phyloP scores from a whole-genome alignment of 2,329 filamentous ascomycete species.

The Lachnellula occidentalis region DNA sequence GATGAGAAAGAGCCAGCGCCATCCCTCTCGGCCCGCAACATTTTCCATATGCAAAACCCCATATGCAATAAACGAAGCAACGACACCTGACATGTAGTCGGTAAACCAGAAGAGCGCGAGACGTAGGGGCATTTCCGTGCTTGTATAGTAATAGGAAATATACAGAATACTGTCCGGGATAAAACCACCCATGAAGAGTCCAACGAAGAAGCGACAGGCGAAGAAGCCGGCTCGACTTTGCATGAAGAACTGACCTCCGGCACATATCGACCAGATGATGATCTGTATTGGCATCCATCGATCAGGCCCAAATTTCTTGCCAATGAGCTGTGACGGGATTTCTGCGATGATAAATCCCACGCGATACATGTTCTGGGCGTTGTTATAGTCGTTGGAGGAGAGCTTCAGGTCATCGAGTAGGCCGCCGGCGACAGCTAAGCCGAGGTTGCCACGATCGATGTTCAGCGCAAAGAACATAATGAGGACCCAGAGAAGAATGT shows the following conservation, averaged over 20 bases:
- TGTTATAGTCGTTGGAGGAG: slow-evolving; percentile 23
- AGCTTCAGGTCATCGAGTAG: slow-evolving; percentile 49
- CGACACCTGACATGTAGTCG: slow-evolving; percentile 36
- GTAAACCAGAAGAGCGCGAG: slow-evolving; percentile 64
- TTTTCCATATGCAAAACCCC: slow-evolving; percentile 49
- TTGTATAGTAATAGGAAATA: slow-evolving; percentile 71
- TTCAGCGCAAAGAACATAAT: slow-evolving; percentile 37
- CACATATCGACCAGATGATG: slow-evolving; percentile 44
- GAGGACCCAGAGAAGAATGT: too few relatives aligned
- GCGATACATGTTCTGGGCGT: slow-evolving; percentile 34
- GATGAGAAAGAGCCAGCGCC: slow-evolving; percentile 52
- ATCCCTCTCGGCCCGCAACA: slow-evolving; percentile 44
- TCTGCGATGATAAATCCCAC: slow-evolving; percentile 40
- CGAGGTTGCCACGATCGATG: slow-evolving; percentile 57
- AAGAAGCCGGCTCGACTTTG: slow-evolving; percentile 39
- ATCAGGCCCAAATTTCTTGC: slow-evolving; percentile 43
- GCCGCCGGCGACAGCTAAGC: slow-evolving; percentile 56
- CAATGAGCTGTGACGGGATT: slow-evolving; percentile 43
- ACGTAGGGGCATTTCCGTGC: slow-evolving; percentile 60
- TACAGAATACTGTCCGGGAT: slow-evolving; percentile 62
- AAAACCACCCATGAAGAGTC: slow-evolving; percentile 44
- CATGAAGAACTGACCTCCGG: slow-evolving; percentile 40
- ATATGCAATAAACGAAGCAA: slow-evolving; percentile 50
- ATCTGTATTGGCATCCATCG: slow-evolving; percentile 48
- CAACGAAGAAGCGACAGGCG: slow-evolving; percentile 35